Evolutionary conservation across 2,329 filamentous ascomycete species (phyloP).

Genomic region (Fusarium fujikuroi): DNA sequence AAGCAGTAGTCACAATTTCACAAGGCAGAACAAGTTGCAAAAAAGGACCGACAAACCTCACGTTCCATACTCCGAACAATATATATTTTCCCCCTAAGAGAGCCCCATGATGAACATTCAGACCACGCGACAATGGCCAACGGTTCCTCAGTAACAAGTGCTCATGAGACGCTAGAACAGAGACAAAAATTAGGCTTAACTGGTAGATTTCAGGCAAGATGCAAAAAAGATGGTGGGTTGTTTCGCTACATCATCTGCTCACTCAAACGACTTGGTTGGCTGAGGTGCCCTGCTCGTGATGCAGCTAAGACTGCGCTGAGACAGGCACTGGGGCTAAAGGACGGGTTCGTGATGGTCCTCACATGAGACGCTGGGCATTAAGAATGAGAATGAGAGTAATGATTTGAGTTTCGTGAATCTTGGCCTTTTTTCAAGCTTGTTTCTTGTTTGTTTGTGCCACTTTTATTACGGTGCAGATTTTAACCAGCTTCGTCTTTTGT

Average conservation of each 20-base stretch:
- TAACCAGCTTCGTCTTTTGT: constrained; percentile 3
- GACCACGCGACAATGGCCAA: constrained; percentile 29
- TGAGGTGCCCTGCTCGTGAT: constrained; percentile 32
- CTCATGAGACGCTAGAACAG: constrained; percentile 31
- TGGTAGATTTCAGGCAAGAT: constrained; percentile 8
- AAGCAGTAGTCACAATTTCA: constrained; percentile 13
- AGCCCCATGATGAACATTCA: constrained; percentile 12
- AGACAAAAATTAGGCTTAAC: background rate
- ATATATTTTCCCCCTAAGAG: background rate
- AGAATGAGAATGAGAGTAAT: background rate
- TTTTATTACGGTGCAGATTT: background rate
- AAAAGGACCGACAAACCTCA: background rate
- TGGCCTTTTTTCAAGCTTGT: background rate
- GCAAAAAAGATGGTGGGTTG: constrained; percentile 29
- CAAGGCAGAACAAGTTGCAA: background rate
- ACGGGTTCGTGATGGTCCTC: constrained; percentile 35
- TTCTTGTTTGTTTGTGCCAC: background rate
- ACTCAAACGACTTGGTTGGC: constrained; percentile 25
- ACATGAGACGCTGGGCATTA: constrained; percentile 36
- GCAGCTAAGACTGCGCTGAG: constrained; percentile 30
- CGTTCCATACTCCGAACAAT: constrained; percentile 16
- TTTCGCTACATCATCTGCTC: constrained; percentile 35
- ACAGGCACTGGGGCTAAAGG: constrained; percentile 15
- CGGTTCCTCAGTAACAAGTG: background rate
- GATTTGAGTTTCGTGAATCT: constrained; percentile 9